These are phyloP conservation scores for Graphium sp. DNA, from an alignment of 2,329 filamentous ascomycete genomes.

Conservation along the genomic window DNA sequence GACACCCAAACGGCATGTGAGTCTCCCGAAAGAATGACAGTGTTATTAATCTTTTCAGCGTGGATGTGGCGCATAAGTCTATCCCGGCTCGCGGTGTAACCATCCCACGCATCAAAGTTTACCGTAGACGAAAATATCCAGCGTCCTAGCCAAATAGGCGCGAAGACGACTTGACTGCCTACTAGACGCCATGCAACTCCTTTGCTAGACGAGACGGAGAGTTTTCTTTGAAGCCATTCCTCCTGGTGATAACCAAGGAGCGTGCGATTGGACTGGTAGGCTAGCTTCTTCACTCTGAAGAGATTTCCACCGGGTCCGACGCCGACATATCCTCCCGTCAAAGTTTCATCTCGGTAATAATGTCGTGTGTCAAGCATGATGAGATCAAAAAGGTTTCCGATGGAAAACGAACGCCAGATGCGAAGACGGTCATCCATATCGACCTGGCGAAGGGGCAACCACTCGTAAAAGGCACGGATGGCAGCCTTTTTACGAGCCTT, in stretches of 20 bases:
- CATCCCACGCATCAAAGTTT: conserved; percentile 16
- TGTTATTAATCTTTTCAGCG: conserved; percentile 53
- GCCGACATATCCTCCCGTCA: too few species aligned
- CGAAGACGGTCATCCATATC: conserved; percentile 54
- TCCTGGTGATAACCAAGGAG: conserved; percentile 61
- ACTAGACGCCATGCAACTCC: conserved; percentile 55
- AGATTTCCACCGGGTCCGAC: too few species aligned
- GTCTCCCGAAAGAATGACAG: conserved; percentile 57
- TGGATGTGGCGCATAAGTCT: conserved; percentile 51
- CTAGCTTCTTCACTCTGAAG: too few species aligned
- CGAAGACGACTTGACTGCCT: conserved; percentile 56
- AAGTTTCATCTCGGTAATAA: conserved; percentile 53
- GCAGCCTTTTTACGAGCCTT: conserved; percentile 61
- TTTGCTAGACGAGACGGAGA: conserved; percentile 41
- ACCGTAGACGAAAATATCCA: too few species aligned
- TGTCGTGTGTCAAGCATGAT: conserved; percentile 54
- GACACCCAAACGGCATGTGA: conserved; percentile 45
- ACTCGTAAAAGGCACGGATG: conserved; percentile 54
- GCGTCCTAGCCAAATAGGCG: conserved; percentile 20
- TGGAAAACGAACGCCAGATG: conserved; percentile 49
- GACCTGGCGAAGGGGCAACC: conserved; percentile 32
- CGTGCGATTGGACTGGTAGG: conserved; percentile 46
- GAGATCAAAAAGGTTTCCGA: conserved; percentile 49
- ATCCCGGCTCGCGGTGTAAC: conserved; percentile 55
- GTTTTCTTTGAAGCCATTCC: conserved; percentile 51